A percentile compares a stretch with the other conserved stretches of the same genome.
These are phyloP conservation scores for Astrocystis sublimbata DNA, from an alignment of 495 filamentous ascomycete species.

Conservation along the genomic window DNA sequence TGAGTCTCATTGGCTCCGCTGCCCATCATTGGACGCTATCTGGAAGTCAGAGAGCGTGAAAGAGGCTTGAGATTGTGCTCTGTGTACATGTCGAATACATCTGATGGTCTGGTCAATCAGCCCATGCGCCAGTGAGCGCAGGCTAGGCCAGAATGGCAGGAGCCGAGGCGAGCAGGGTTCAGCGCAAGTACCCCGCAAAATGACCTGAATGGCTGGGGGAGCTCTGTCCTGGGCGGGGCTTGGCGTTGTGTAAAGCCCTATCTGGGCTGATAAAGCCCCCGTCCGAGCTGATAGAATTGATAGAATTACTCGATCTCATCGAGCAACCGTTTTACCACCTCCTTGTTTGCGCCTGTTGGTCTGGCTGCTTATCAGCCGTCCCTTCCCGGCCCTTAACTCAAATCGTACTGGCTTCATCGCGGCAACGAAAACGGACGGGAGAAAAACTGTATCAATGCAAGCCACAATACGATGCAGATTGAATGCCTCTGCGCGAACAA, in stretches of 20 bases:
- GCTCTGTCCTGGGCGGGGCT: slow-evolving; percentile 13
- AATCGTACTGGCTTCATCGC: background rate
- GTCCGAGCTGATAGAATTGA: slow-evolving; percentile 2
- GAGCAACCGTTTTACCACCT: slow-evolving; percentile 26
- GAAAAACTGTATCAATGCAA: background rate
- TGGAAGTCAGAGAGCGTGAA: background rate
- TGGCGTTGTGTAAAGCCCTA: slow-evolving; percentile 5
- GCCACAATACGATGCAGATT: too few species aligned
- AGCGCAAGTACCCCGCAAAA: slow-evolving; percentile 22
- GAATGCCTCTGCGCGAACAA: too few species aligned
- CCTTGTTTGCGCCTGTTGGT: background rate
- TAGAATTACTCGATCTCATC: slow-evolving; percentile 34
- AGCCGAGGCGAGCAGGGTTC: too few species aligned
- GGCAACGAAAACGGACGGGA: too few species aligned
- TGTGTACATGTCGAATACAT: background rate
- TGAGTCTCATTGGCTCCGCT: slow-evolving; percentile 6
- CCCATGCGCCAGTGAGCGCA: too few species aligned
- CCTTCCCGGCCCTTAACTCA: background rate
- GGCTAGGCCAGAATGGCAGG: background rate
- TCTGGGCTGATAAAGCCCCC: slow-evolving; percentile 6
- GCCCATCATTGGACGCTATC: background rate
- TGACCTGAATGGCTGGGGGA: slow-evolving; percentile 14
- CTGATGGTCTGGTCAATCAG: slow-evolving; percentile 13
- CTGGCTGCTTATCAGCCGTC: background rate
- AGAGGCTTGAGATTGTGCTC: background rate